Evolutionary conservation across 2,329 filamentous ascomycete species (phyloP).

Genomic region (Penicillium sp.): DNA sequence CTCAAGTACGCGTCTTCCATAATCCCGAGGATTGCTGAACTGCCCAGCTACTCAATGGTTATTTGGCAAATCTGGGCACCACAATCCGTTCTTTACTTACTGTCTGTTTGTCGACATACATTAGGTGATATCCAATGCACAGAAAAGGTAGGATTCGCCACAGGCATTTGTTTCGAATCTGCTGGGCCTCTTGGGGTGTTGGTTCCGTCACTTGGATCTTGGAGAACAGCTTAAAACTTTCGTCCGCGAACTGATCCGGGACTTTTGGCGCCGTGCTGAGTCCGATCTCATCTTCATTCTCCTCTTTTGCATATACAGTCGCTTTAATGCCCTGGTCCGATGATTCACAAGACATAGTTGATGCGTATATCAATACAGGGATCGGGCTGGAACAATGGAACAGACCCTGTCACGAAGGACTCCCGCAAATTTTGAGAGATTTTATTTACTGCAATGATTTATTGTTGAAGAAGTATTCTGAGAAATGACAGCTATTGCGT

Average conservation of each 20-base stretch:
- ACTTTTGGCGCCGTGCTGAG: constrained; percentile 32
- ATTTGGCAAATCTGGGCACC: not conserved
- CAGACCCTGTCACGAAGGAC: not conserved
- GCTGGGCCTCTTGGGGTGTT: constrained; percentile 28
- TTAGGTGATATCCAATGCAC: constrained; percentile 46
- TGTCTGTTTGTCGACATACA: constrained; percentile 47
- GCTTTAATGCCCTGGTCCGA: constrained; percentile 1
- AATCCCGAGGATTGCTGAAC: constrained; percentile 36
- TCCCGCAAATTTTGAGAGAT: not conserved
- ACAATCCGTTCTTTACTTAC: constrained; percentile 19
- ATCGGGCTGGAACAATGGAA: too few relatives aligned
- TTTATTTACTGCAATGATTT: not conserved
- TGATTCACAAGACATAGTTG: not conserved
- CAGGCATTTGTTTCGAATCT: constrained; percentile 38
- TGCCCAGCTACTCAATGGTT: constrained; percentile 18
- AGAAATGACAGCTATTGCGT: constrained; percentile 13
- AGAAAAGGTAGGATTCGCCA: constrained; percentile 45
- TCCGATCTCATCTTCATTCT: constrained; percentile 3
- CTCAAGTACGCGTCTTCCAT: constrained; percentile 35
- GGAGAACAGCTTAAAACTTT: constrained; percentile 49
- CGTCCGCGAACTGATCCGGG: constrained; percentile 45
- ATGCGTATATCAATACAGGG: not conserved
- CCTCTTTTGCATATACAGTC: not conserved
- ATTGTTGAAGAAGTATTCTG: not conserved
- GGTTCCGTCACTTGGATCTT: constrained; percentile 44